Evolutionary conservation across 2,329 filamentous ascomycete species (phyloP).

Genomic region (Fusarium caatingaense): DNA sequence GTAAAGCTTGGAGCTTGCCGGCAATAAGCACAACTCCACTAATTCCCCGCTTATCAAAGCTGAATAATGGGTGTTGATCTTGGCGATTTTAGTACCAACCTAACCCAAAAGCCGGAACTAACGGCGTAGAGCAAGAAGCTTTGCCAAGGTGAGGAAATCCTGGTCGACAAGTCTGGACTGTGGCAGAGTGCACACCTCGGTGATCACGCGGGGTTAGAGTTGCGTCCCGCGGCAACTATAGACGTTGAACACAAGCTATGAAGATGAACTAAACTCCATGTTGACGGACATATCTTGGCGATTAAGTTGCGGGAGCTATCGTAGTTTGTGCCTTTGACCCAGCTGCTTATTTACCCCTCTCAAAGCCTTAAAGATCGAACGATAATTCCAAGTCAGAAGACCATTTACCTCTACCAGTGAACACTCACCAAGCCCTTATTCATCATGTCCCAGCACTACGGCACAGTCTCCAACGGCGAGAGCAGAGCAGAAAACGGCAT

Average conservation of each 20-base stretch:
- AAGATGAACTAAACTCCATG: neutral
- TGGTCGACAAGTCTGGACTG: neutral
- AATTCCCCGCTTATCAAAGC: constrained; percentile 1
- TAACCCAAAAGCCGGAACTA: neutral
- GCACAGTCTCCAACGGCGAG: constrained; percentile 24
- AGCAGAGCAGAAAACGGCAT: constrained; percentile 19
- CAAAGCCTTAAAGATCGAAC: neutral
- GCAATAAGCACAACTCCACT: neutral
- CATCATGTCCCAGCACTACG: constrained; percentile 25
- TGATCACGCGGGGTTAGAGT: constrained; percentile 6
- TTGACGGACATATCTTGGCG: neutral
- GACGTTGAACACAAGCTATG: neutral
- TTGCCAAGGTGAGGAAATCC: neutral
- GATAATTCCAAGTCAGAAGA: neutral
- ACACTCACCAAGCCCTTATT: neutral
- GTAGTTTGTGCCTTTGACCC: neutral
- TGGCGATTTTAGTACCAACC: neutral
- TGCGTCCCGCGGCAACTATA: neutral
- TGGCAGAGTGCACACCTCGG: neutral
- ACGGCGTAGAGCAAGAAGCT: neutral
- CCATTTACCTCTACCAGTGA: neutral
- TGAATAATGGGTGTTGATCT: neutral
- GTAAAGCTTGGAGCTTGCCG: neutral
- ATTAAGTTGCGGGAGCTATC: neutral
- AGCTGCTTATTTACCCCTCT: constrained; percentile 17